Base-by-base conservation (phyloP, 2,329 filamentous ascomycete species). In the Stagonosporopsis tanaceti region DNA sequence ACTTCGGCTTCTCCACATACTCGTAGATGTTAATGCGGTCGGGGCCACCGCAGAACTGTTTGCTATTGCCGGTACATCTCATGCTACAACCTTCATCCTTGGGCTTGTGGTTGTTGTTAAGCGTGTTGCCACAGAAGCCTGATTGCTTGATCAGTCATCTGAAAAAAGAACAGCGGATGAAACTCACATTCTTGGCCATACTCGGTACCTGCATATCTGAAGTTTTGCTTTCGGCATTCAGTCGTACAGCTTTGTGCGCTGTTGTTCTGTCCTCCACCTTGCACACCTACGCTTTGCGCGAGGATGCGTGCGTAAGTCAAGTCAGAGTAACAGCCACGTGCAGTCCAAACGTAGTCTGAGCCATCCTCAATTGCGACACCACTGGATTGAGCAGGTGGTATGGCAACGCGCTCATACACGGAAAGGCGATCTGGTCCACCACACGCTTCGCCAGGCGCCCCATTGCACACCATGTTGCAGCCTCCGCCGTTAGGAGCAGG, bases 391-490 rank as follows among this genome's bases (percentile, higher is more conserved):
- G 53, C 37, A 42, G 47, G 37, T 15, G 42, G n/a, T 20, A 47
- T n/a, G 17, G 24, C 30, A 11, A 53, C 34, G 24, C 38, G 53
- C 41, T 53, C 35, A 37, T 63, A 69, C 12, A 68, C 15, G 14
- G 58, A 69, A 9, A 68, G 57, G 22, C 63, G 58, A 35, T 65
- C 50, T 28, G 66, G 46, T 6, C 66, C 59, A 42, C 71, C 72
- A 51, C 73, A 74, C 15, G 56, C 57, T 53, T 74, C 61, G 7
- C 60, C 63, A 11, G 50, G 25, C 28, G 67, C 66, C 1, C 70
- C 71, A 38, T 60, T 44, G 34, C 71, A 76, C 3, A 64, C 46
- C 61, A 69, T 71, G 20, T 57, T 67, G 51, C 72, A 76, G 22
- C 42, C 47, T 22, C 41, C 53, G 22, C 55, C 60, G 51, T 46